Conservation (phyloP, 2,329 filamentous ascomycete species). For the Claviceps maximensis region DNA sequence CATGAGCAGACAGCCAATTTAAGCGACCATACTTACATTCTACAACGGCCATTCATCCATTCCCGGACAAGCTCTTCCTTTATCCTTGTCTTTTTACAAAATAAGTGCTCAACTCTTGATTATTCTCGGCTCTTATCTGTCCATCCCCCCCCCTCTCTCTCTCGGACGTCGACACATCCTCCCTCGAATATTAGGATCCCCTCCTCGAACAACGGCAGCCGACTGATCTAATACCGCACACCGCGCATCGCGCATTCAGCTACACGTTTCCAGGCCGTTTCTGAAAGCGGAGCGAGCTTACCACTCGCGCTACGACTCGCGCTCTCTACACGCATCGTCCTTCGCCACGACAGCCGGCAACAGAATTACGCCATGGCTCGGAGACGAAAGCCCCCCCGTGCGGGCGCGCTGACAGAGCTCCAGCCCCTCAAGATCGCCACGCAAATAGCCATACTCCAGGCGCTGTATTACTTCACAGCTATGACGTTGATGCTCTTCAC, state of each 20-base stretch:
- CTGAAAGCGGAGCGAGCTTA: no score
- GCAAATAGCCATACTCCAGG: conserved; percentile 45
- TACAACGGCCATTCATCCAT: background rate
- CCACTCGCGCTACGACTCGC: no score
- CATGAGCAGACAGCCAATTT: background rate
- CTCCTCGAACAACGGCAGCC: background rate
- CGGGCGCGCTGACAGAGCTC: conserved; percentile 48
- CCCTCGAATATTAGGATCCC: background rate
- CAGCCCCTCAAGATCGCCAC: conserved; percentile 45
- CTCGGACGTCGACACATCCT: no score
- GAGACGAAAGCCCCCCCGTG: conserved; percentile 42
- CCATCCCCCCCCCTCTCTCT: no score
- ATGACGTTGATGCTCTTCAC: conserved; percentile 44
- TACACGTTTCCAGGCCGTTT: no score
- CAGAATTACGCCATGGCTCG: conserved; percentile 35
- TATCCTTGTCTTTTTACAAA: no score
- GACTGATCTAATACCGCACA: no score
- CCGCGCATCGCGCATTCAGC: no score
- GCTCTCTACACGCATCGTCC: background rate
- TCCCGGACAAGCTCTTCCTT: background rate
- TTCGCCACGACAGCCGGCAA: background rate
- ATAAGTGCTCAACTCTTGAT: no score
- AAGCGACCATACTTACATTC: background rate
- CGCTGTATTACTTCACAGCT: conserved; percentile 39
- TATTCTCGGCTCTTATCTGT: no score